Percentiles rank a stretch among this genome's conserved stretches.
phyloP scores from a whole-genome alignment of 345 rosid species.

The Acer negundo region DNA sequence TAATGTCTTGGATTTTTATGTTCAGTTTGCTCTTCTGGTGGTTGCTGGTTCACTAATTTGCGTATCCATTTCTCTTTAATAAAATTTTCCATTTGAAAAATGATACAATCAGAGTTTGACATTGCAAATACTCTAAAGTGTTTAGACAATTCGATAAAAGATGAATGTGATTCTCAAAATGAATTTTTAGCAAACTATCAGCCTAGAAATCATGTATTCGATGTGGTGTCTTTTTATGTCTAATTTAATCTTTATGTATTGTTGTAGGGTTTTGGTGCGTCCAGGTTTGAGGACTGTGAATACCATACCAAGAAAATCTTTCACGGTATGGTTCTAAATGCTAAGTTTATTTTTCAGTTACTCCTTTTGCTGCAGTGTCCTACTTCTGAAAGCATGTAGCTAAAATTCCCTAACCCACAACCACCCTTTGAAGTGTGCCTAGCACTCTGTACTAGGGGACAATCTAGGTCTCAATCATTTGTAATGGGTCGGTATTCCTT shows the following conservation, averaged over 20 bases:
- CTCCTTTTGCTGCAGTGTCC: background rate
- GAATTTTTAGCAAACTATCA: background rate
- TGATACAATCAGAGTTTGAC: background rate
- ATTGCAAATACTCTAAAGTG: background rate
- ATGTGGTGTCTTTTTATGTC: background rate
- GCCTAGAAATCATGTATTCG: background rate
- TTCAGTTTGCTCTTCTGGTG: background rate
- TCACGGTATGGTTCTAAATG: slow-evolving; percentile 39
- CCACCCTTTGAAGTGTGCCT: background rate
- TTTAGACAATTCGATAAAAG: background rate
- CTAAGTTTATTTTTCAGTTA: background rate
- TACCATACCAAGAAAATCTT: slow-evolving; percentile 41
- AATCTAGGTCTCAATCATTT: background rate
- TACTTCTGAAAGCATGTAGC: background rate
- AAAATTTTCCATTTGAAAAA: background rate
- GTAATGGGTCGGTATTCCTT: background rate
- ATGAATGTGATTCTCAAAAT: background rate
- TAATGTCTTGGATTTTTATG: background rate
- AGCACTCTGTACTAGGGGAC: background rate
- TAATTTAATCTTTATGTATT: slow-evolving; percentile 9
- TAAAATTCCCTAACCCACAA: background rate
- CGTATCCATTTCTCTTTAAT: background rate
- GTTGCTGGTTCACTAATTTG: background rate
- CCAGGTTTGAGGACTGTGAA: slow-evolving; percentile 37
- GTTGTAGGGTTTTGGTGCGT: slow-evolving; percentile 46